These are phyloP conservation scores for Umbellularia californica DNA, from an alignment of 164 flowering plant species.

Conservation along the genomic window DNA sequence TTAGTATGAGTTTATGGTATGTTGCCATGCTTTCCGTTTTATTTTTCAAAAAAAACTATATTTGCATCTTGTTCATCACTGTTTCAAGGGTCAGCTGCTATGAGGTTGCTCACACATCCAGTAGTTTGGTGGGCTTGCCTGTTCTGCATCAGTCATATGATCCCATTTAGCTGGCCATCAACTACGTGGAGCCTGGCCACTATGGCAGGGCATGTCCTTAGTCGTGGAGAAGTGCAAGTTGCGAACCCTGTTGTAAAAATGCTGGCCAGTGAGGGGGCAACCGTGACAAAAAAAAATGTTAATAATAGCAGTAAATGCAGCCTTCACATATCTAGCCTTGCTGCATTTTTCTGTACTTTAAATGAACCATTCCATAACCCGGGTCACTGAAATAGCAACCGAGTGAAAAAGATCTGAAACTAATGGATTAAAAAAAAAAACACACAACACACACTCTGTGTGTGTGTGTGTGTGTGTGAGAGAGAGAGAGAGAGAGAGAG, in stretches of 20 bases:
- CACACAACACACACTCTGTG: too few relatives aligned
- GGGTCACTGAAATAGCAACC: background rate
- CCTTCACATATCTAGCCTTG: background rate
- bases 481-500: too few relatives aligned
- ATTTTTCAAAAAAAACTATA: background rate
- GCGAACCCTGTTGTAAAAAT: too few relatives aligned
- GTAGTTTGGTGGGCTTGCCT: background rate
- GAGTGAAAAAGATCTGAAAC: background rate
- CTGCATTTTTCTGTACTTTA: background rate
- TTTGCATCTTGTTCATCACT: background rate
- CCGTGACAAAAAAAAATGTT: background rate
- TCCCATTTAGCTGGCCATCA: background rate
- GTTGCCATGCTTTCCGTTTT: background rate
- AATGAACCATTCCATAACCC: background rate
- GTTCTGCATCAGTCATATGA: background rate
- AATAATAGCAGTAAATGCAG: background rate
- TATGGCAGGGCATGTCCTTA: background rate
- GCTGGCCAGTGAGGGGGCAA: background rate
- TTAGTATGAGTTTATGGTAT: background rate
- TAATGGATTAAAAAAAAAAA: background rate
- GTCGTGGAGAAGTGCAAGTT: too few relatives aligned
- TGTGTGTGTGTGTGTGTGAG: too few relatives aligned
- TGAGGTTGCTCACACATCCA: background rate
- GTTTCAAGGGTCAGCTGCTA: background rate
- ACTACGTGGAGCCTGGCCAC: background rate